Evolutionary conservation across 768 basidiomycete species (phyloP), one percentile per base, ranked within the genome.

Genomic region (Leccinum subgranulosum): DNA sequence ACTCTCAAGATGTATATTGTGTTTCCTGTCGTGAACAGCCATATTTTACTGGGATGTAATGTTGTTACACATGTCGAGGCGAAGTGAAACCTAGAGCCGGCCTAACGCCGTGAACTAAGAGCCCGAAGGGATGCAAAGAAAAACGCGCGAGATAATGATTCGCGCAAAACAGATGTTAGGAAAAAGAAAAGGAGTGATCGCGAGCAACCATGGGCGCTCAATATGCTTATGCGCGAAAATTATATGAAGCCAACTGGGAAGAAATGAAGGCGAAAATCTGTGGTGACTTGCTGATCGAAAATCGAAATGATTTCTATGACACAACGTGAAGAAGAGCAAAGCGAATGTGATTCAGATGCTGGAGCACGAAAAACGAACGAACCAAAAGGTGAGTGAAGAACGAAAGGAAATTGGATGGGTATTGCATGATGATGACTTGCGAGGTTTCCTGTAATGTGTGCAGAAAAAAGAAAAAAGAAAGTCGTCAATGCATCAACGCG

Each of bases 21-120:
- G 56, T n/a, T 55, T 55, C 11, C 23, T 56, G 59, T 59, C 25
- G 43, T 50, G 23, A 54, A 59, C 41, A 36, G 34, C 43, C n/a
- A 3, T 41, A 54, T 49, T 53, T 56, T 55, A 45, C 36, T 19
- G 9, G 39, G 15, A 29, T 49, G 48, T 49, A n/a, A 9, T 46
- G 45, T 25, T 46, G 15, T 23, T n/a, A 41, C 39, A 41, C 39
- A 7, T 41, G 39, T 41, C 39, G 33, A 55, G 49, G 36, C 19
- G 4, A 60, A 50, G 56, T 50, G 57, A 63, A 61, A 54, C 56
- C 14, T 50, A 56, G 23, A 51, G 33, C 36, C 53, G 51, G 53
- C 56, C 49, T 61, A 56, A 48, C 54, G 39, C 59, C 50, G 29
- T 53, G 19, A 31, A 58, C 25, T 34, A 11, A 48, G 25, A 51